Base-by-base conservation (phyloP, 805 yeast genomes). In the Candida railenensis region DNA sequence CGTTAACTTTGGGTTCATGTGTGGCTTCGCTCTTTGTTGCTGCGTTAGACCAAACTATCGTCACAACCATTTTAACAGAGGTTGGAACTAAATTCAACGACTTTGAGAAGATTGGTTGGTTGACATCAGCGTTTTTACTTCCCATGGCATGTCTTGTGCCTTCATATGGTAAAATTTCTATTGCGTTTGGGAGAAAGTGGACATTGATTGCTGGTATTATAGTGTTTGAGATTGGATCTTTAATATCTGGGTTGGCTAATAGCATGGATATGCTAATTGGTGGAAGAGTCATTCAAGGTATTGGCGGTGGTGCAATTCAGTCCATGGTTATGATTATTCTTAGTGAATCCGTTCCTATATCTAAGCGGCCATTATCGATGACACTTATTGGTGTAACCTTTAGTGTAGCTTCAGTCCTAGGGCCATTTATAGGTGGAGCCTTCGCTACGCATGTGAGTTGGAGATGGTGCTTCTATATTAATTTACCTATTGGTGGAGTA, bases 401-500 rank as follows among this genome's bases (percentile, higher is more conserved):
- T 54, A 75, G 78, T 0, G 62, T 77, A 2, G 76, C 85, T 0
- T 70, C 78, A 7, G 81, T 79, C 7, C 52, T 73, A 19, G 89
- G 89, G 1, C 89, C 90, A 0, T 65, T 82, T 34, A 57, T 84
- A 20, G 89, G 89, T 12, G 89, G 89, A 25, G 83, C 81, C 0
- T 77, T 85, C 47, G 73, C 87, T 1, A 63, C 78, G 2, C 66
- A 75, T 43, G 80, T 74, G 3, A 65, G 79, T n/a, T 85, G 90
- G 90, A 70, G 90, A 55, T 84, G 90, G 89, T 81, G 88, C 55
- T 86, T 84, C 58, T 86, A 80, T 63, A 71, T 86, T 51, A 85
- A 85, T 60, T 60, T 86, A 33, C 88, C 89, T 2, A 62, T 83
- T 32, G 87, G 87, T 15, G 89, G 85, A 1, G 45, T 69, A 0